phyloP scores from a whole-genome alignment of 2,329 filamentous ascomycete species.

The Uncinocarpus reesii region DNA sequence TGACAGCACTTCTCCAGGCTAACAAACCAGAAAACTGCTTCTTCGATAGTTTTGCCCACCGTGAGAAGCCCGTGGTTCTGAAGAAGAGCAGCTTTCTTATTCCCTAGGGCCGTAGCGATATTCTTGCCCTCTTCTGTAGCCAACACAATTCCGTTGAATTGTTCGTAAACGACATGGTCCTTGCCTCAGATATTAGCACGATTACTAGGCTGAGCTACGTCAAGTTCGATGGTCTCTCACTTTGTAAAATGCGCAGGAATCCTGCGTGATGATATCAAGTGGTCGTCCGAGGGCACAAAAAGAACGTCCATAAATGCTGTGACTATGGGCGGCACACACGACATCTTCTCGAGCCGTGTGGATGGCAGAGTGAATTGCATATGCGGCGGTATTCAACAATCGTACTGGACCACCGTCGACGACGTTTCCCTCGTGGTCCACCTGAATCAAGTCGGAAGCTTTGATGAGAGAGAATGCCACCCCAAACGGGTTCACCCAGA shows the following conservation, averaged over 20 bases:
- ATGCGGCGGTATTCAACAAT: slow-evolving; percentile 40
- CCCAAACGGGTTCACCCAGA: slow-evolving; percentile 59
- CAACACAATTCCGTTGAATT: slow-evolving; percentile 46
- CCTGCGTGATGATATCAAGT: slow-evolving; percentile 39
- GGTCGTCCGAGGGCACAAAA: slow-evolving; percentile 35
- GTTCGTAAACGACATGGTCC: slow-evolving; percentile 44
- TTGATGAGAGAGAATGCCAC: slow-evolving; percentile 53
- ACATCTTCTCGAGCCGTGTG: slow-evolving; percentile 47
- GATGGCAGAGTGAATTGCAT: slow-evolving; percentile 46
- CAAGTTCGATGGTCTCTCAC: slow-evolving; percentile 19
- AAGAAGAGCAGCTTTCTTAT: slow-evolving; percentile 43
- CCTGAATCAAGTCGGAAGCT: slow-evolving; percentile 56
- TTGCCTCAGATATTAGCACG: slow-evolving; percentile 15
- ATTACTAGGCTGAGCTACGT: not conserved
- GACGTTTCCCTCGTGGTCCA: slow-evolving; percentile 51
- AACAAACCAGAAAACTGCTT: slow-evolving; percentile 46
- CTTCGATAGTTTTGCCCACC: slow-evolving; percentile 42
- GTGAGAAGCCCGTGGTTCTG: slow-evolving; percentile 47
- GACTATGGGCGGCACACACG: slow-evolving; percentile 46
- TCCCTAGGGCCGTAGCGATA: slow-evolving; percentile 41
- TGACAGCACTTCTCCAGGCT: slow-evolving; percentile 46
- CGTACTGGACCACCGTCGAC: slow-evolving; percentile 49
- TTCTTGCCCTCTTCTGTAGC: slow-evolving; percentile 45
- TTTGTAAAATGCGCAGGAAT: slow-evolving; percentile 38
- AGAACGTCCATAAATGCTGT: slow-evolving; percentile 43